A percentile compares a stretch with the other conserved stretches of the same genome.
Evolutionary conservation across 257 asterid genomes (phyloP).

Genomic region (Osmanthus fragrans): DNA sequence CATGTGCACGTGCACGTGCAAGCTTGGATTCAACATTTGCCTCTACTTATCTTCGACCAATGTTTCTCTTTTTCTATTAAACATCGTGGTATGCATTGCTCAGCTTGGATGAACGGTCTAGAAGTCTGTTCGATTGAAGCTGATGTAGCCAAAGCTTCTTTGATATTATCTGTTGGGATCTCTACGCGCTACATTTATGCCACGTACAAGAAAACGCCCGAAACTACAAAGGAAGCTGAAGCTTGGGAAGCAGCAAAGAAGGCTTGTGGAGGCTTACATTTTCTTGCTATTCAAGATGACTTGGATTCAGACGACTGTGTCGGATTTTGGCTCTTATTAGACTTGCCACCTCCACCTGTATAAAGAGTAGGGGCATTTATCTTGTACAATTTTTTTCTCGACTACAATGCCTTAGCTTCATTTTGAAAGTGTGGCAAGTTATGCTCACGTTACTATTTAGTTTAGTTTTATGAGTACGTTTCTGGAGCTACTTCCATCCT

Average conservation of each 20-base stretch:
- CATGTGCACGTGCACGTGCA: neutral
- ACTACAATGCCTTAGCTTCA: neutral
- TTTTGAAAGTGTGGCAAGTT: neutral
- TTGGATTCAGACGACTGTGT: conserved; percentile 76
- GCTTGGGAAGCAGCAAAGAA: conserved; percentile 96
- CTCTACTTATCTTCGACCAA: neutral
- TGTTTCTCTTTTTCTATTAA: neutral
- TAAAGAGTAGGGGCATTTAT: conserved; percentile 17
- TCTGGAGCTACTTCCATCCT: too few species aligned
- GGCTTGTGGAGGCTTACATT: conserved; percentile 86
- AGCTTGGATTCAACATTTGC: neutral
- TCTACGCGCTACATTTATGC: conserved; percentile 80
- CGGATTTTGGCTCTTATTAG: conserved; percentile 91
- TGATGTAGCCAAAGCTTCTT: conserved; percentile 54
- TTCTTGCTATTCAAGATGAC: conserved; percentile 85
- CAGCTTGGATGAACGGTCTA: conserved; percentile 97
- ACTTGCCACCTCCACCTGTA: conserved; percentile 94
- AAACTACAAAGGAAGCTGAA: conserved; percentile 75
- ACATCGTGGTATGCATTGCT: conserved; percentile 8
- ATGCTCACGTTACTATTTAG: neutral
- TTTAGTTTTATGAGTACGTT: conserved; percentile 19
- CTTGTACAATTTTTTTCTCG: neutral
- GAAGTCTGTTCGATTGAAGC: conserved; percentile 84
- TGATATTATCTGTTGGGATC: conserved; percentile 76
- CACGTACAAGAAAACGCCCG: conserved; percentile 72